Base-by-base conservation (phyloP, 208 protist genomes). In the Crithidia thermophila region DNA sequence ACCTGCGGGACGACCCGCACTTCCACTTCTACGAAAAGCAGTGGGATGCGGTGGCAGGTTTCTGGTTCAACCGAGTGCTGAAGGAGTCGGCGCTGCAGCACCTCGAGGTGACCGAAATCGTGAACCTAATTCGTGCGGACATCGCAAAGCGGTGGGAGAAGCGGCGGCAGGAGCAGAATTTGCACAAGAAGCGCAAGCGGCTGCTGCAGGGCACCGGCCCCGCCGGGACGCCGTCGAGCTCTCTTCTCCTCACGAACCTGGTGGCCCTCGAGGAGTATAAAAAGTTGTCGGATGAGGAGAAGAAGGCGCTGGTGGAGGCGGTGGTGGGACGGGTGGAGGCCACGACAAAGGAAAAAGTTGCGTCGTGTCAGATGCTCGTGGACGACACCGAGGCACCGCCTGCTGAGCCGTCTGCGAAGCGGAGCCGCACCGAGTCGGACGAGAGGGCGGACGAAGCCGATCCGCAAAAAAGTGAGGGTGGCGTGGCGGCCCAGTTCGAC, bases 21-120 rank as follows among this genome's bases (percentile, higher is more conserved):
- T 39, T 51, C 23, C 68, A 79, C 57, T 94, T 94, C 59, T 92
- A 86, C 64, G 79, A 79, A 60, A 92, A 91, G 70, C 89, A 94
- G 61, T 94, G 89, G 86, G 81, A 84, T 27, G 20, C 79, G 1
- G 84, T 94, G 20, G 71, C 84, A 2, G 64, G 75, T 25, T 88
- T 89, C 59, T 94, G 85, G 84, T 87, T 88, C 40, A 90, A 87
- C 42, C 89, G 89, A 25, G 82, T 94, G 8, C 65, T 94, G 10
- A 92, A 92, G 68, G 83, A 92, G 47, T 33, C 72, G 2, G 0
- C 62, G 0, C 72, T 94, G 65, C 89, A 94, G 71, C 75, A 87
- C 33, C 66, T 87, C 34, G 51, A 68, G 18, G 75, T 91, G 28
- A 70, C 67, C 34, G 72, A 87, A 7, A 79, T 94, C 42, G 67